Percentiles rank a stretch among this genome's conserved stretches.
phyloP scores from a whole-genome alignment of 345 rosid genomes.

The Sisymbrium irio region DNA sequence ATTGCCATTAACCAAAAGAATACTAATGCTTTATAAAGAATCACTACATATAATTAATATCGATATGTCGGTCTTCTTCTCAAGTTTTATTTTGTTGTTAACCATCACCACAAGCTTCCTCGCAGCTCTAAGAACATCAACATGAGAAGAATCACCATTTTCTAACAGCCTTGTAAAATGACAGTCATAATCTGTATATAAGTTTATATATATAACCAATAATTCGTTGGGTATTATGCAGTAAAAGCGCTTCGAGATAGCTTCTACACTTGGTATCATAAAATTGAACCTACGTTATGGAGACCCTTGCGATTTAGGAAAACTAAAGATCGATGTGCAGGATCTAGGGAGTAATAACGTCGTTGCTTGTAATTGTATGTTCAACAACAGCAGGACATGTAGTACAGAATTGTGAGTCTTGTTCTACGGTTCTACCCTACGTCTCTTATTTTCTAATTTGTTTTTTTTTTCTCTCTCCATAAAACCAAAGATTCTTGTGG shows the following conservation, averaged over 20 bases:
- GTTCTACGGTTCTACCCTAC: background rate
- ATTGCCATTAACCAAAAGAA: background rate
- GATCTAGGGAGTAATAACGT: background rate
- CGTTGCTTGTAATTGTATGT: slow-evolving; percentile 1
- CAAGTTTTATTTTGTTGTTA: background rate
- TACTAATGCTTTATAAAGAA: background rate
- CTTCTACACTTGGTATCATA: slow-evolving; percentile 4
- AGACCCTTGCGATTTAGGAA: slow-evolving; percentile 4
- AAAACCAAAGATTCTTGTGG: background rate
- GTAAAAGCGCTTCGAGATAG: slow-evolving; percentile 11
- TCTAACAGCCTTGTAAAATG: background rate
- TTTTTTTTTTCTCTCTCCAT: background rate
- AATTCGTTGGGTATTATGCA: background rate
- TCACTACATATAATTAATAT: background rate
- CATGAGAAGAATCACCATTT: background rate
- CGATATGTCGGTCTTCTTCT: background rate
- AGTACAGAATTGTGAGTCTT: slow-evolving; percentile 20
- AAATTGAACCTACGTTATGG: background rate
- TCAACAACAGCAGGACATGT: slow-evolving; percentile 10
- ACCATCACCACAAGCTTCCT: background rate
- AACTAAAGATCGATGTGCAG: background rate
- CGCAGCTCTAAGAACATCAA: background rate
- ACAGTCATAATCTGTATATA: background rate
- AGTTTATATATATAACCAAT: background rate
- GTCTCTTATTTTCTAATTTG: too few species aligned